phyloP scores from a whole-genome alignment of 345 rosid species.

The Eucalyptus pauciflora region DNA sequence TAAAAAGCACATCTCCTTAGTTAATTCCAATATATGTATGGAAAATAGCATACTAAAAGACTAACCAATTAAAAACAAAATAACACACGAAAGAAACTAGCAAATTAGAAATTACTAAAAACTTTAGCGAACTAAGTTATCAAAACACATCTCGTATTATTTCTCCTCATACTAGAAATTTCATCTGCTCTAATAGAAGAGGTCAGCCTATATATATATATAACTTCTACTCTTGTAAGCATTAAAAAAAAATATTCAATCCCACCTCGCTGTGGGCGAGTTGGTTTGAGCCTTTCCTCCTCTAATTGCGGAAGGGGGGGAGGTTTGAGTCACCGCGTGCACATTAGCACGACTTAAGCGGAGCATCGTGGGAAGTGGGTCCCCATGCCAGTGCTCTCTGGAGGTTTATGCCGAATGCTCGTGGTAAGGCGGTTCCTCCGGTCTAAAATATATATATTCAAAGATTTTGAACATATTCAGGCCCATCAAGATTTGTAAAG shows the following conservation, averaged over 20 bases:
- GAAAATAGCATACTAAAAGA: not conserved
- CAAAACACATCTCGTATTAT: not conserved
- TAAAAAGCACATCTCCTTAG: too few species aligned
- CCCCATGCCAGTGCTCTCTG: too few species aligned
- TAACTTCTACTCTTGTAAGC: not conserved
- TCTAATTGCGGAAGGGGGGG: too few species aligned
- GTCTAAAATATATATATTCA: too few species aligned
- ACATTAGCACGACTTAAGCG: too few species aligned
- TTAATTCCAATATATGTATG: fast-evolving
- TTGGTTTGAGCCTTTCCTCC: too few species aligned
- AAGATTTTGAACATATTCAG: not conserved
- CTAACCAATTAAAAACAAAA: not conserved
- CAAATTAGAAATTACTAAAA: not conserved
- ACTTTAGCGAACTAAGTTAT: not conserved
- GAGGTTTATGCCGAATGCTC: too few species aligned
- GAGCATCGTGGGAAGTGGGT: too few species aligned
- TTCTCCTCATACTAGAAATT: not conserved
- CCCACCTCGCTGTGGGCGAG: too few species aligned
- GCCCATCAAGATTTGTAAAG: not conserved
- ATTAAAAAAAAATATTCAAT: not conserved
- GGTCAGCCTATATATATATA: not conserved
- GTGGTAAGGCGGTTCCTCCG: too few species aligned
- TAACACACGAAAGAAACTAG: not conserved
- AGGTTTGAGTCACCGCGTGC: too few species aligned
- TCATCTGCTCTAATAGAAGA: not conserved